Percentiles rank a stretch among this genome's conserved stretches.
Conservation (phyloP, 2,329 filamentous ascomycete species). For the Orbilia brochopaga region DNA sequence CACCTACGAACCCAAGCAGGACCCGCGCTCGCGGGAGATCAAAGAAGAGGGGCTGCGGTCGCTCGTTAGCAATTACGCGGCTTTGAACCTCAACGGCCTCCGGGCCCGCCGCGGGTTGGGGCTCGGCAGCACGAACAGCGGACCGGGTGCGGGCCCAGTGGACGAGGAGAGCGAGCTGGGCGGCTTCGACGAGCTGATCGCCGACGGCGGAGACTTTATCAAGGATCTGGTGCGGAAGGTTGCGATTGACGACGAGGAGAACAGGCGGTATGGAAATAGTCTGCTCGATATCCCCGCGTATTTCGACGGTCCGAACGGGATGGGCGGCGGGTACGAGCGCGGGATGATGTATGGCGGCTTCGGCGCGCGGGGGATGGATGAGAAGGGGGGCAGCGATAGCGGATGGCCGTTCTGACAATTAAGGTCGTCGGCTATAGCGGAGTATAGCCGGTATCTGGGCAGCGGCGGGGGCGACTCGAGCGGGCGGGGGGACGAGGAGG, state of each 20-base stretch:
- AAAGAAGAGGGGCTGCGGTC: constrained; percentile 46
- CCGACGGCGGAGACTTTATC: constrained; percentile 50
- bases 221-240: constrained; percentile 46
- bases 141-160: constrained; percentile 2
- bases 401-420: constrained; percentile 51
- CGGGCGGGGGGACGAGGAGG: constrained; percentile 28
- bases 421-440: constrained; percentile 50
- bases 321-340: constrained; percentile 31
- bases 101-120: constrained; percentile 34
- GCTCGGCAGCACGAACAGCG: constrained; percentile 42
- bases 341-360: constrained; percentile 49
- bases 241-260: constrained; percentile 48
- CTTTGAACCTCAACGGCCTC: constrained; percentile 41
- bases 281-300: constrained; percentile 35
- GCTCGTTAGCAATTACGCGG: constrained; percentile 41
- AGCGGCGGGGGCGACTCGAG: constrained; percentile 18
- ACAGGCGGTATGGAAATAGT: constrained; percentile 43
- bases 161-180: constrained; percentile 45
- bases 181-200: constrained; percentile 46
- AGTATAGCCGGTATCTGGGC: constrained; percentile 46
- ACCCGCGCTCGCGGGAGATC: constrained; percentile 17
- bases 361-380: constrained; percentile 40
- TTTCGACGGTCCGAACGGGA: constrained; percentile 38
- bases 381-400: constrained; percentile 45
- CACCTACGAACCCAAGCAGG: constrained; percentile 53